phyloP scores from a whole-genome alignment of 2,329 filamentous ascomycete species.

The Scedosporium boydii region DNA sequence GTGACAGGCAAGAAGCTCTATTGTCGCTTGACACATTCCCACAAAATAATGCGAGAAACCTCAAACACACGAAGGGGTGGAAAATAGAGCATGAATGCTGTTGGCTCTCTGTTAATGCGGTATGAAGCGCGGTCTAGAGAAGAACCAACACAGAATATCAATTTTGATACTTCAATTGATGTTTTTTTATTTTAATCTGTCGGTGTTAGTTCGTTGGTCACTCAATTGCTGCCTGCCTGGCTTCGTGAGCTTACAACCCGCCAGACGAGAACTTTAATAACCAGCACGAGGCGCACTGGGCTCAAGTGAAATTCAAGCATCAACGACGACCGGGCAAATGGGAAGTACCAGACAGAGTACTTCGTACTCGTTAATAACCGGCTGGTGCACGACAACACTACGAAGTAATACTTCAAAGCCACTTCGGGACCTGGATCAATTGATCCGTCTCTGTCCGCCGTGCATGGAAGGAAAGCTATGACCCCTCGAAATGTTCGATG shows the following conservation, averaged over 20 bases:
- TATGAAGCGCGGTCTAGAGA: too few relatives aligned
- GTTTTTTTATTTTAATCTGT: too few relatives aligned
- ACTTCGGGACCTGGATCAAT: not conserved
- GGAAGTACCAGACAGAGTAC: not conserved
- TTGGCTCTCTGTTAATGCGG: too few relatives aligned
- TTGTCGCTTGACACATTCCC: not conserved
- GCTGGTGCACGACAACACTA: not conserved
- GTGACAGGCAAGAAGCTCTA: not conserved
- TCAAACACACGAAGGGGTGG: not conserved
- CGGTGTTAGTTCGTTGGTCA: too few relatives aligned
- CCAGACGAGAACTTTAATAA: too few relatives aligned
- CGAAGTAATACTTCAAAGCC: not conserved
- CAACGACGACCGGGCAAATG: too few relatives aligned
- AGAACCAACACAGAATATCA: too few relatives aligned
- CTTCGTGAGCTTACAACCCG: too few relatives aligned
- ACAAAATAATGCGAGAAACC: not conserved
- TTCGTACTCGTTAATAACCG: not conserved
- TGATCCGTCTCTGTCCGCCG: not conserved
- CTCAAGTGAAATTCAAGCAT: too few relatives aligned
- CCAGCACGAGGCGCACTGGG: too few relatives aligned
- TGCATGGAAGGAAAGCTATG: conserved; percentile 2
- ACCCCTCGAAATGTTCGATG: conserved; percentile 1
- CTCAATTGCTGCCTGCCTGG: too few relatives aligned
- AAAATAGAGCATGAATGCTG: not conserved
- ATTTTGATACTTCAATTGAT: too few relatives aligned